Evolutionary conservation across 805 yeast genomes (phyloP), one percentile per base, ranked within the genome.

Genomic region (Candida ulmi): DNA sequence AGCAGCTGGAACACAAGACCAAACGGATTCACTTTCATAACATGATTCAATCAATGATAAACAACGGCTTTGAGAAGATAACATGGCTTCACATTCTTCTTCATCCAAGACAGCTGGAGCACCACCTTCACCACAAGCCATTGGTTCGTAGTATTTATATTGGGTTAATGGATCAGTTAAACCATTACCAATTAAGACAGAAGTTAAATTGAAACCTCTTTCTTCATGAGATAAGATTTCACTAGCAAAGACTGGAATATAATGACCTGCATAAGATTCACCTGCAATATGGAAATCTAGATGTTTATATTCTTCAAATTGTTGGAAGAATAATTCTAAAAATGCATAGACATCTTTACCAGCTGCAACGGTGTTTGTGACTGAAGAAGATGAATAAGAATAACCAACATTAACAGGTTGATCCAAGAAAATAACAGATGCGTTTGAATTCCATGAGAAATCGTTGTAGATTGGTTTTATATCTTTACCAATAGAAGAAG

Each of bases 111-210:
- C 87, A 13, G 90, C 69, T 29, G 84, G 83, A 51, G 74, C 79
- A 30, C 95, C 96, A 51, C 96, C 95, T 55, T 79, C 71, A 47
- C 96, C 96, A 66, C 96, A 88, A 12, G 95, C 96, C 96, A 88
- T 88, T 62, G 95, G 95, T 58, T 83, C 80, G 61, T 83, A 86
- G 63, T 76, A 75, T 46, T 76, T 77, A 63, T 82, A 81, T 66
- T 87, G 96, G 46, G 76, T 72, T 58, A 83, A 74, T 9, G 95
- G 82, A 65, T 88, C 95, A 29, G 95, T 85, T 51, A 88, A 75
- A 40, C 96, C 96, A 60, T 88, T 88, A 55, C 96, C 96, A 56
- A 88, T 87, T 65, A 88, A 60, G 11, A 88, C 81, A 3, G 95
- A 85, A 6, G 81, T 69, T 53, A 87, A 71, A 52, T 83, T 73